Evolutionary conservation across 1,139 yeast genomes (phyloP), one percentile per base, ranked within the genome.

Genomic region (Pichia norvegensis): DNA sequence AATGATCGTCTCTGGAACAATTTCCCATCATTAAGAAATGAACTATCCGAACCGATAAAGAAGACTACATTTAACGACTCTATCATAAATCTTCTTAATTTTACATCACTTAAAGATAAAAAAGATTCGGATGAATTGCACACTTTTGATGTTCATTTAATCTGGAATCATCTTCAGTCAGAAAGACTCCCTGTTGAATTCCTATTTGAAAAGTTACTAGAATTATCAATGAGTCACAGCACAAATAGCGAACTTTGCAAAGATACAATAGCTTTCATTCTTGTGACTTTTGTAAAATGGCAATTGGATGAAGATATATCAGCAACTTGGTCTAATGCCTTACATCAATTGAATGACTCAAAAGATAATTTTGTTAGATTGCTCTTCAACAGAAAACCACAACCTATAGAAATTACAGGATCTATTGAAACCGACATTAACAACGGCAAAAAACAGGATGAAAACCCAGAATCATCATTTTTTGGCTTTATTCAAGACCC

Each of bases 401-500:
- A 36, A 8, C 16, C 17, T 3, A 1, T 38, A 6, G 14, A 8
- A 1, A 16, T 44, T 5, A 46, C 40, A 17, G 23, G 16, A 8
- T 29, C 16, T 17, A 4, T 14, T 7, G 21, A 21, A 4, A 33
- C 19, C 17, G 5, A 7, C 7, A 10, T n/a, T n/a, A 21, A 21
- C 2, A 33, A 11, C 11, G 10, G 4, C 7, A 25, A 39, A 22
- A 8, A 9, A 2, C 37, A 33, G 4, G 33, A 38, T 31, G 42
- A 25, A 6, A 36, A 39, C 10, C 49, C 44, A 44, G 61, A 58
- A 19, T 42, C 53, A 17, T 57, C 53, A 33, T 56, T 61, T 31
- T 59, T 61, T 47, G 64, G 63, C 0, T 54, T 59, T 43, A 53
- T 59, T 11, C 55, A 57, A 35, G 63, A 59, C 14, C 61, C 63